Evolutionary conservation across 139 green algal genomes (phyloP).

Genomic region (Monoraphidium neglectum): DNA sequence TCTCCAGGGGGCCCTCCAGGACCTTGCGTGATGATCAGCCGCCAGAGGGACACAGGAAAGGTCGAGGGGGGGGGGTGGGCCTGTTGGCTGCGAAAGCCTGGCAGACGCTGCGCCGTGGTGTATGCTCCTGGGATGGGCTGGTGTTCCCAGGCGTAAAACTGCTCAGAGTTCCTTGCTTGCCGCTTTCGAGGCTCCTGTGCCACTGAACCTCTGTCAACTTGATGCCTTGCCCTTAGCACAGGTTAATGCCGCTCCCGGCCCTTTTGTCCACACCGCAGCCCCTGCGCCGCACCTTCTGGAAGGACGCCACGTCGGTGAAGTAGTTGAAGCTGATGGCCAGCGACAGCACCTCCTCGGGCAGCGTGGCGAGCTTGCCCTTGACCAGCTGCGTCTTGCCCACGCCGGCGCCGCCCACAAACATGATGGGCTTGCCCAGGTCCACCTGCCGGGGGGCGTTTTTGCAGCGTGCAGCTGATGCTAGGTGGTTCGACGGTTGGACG

Average conservation of each 20-base stretch:
- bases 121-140: too few species aligned
- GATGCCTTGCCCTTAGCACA: too few species aligned
- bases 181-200: too few species aligned
- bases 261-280: not conserved
- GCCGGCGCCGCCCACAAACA: slow-evolving; percentile 86
- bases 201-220: too few species aligned
- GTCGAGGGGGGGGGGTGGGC: too few species aligned
- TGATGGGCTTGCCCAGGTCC: slow-evolving; percentile 84
- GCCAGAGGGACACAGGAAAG: not conserved
- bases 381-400: slow-evolving; percentile 92
- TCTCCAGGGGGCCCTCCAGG: slow-evolving; percentile 88
- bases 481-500: too few species aligned
- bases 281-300: slow-evolving; percentile 48
- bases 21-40: slow-evolving; percentile 41
- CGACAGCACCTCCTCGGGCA: slow-evolving; percentile 73
- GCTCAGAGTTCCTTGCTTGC: too few species aligned
- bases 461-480: too few species aligned
- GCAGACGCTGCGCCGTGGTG: too few species aligned
- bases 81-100: too few species aligned
- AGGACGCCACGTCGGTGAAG: slow-evolving; percentile 70
- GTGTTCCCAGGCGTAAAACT: not conserved
- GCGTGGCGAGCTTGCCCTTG: slow-evolving; percentile 77
- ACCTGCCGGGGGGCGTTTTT: slow-evolving; percentile 62
- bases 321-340: slow-evolving; percentile 89
- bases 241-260: too few species aligned